These are phyloP conservation scores for Kwoniella mangroviensis DNA, from an alignment of 768 basidiomycete genomes.

Conservation along the genomic window DNA sequence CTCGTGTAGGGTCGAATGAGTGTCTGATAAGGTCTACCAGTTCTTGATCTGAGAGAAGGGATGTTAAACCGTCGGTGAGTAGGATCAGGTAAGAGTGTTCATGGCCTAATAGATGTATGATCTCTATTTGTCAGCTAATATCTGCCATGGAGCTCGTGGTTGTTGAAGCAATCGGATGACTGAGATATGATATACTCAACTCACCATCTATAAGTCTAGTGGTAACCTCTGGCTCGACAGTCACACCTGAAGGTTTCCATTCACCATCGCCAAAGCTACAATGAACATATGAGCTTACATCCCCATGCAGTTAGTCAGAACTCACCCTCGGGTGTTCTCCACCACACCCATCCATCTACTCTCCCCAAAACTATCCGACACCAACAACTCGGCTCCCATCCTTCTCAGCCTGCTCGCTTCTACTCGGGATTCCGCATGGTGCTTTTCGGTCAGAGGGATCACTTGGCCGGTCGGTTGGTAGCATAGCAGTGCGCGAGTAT, in stretches of 20 bases:
- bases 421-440: conserved; percentile 88
- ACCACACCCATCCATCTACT: conserved; percentile 89
- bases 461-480: conserved; percentile 73
- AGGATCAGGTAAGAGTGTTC: conserved; percentile 87
- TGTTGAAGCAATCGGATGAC: not conserved
- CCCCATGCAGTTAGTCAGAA: conserved; percentile 15
- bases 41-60: conserved; percentile 89
- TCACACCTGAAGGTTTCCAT: conserved; percentile 88
- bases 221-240: conserved; percentile 86
- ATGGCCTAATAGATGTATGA: conserved; percentile 74
- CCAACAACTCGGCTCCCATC: conserved; percentile 77
- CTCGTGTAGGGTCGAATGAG: conserved; percentile 71
- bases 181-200: conserved; percentile 19
- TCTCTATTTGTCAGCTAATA: conserved; percentile 51
- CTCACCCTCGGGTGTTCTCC: conserved; percentile 85
- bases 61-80: conserved; percentile 92
- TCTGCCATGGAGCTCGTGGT: not conserved
- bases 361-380: conserved; percentile 95
- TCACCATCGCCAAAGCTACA: conserved; percentile 81
- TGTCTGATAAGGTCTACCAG: conserved; percentile 84
- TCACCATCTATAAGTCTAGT: conserved; percentile 75
- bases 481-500: conserved; percentile 85
- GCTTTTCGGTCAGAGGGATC: conserved; percentile 87
- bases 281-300: not conserved
- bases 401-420: conserved; percentile 83